Percentiles rank a stretch among this genome's conserved stretches.
Evolutionary conservation across 1,284 basidiomycete genomes (phyloP).

Genomic region (Ceratobasidium papillatum): DNA sequence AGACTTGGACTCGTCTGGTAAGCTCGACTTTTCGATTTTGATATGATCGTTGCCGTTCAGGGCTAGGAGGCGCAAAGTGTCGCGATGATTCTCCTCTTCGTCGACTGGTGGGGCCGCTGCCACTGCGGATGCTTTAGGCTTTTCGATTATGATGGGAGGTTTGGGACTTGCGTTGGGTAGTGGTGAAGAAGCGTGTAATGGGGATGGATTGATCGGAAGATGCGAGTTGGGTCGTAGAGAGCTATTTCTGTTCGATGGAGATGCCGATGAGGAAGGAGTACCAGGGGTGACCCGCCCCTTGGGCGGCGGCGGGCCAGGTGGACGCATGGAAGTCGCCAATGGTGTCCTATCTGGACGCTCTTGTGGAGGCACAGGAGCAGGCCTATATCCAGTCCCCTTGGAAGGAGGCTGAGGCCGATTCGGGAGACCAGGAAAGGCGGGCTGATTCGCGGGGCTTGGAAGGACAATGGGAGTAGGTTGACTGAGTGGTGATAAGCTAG

Average conservation of each 20-base stretch:
- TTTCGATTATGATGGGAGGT: slow-evolving; percentile 9
- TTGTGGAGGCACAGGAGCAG: not conserved
- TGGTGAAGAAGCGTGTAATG: slow-evolving; percentile 33
- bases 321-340: slow-evolving; percentile 33
- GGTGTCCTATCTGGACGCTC: slow-evolving; percentile 16
- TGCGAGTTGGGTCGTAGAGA: slow-evolving; percentile 24
- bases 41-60: slow-evolving; percentile 72
- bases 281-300: not conserved
- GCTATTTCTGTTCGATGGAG: slow-evolving; percentile 4
- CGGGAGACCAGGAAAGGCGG: slow-evolving; percentile 29
- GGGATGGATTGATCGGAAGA: slow-evolving; percentile 28
- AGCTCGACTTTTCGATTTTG: slow-evolving; percentile 58
- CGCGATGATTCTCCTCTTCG: slow-evolving; percentile 51
- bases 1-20: slow-evolving; percentile 33
- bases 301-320: slow-evolving; percentile 9
- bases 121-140: not conserved
- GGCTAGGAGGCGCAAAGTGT: slow-evolving; percentile 62
- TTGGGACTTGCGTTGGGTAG: slow-evolving; percentile 17
- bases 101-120: slow-evolving; percentile 47
- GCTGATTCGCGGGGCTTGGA: slow-evolving; percentile 2
- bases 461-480: slow-evolving; percentile 9
- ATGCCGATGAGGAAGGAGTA: slow-evolving; percentile 4
- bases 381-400: slow-evolving; percentile 6
- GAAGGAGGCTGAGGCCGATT: slow-evolving; percentile 32
- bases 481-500: slow-evolving; percentile 33